These are phyloP conservation scores for Wickerhamomyces sp. DNA, from an alignment of 1,139 yeast species.

Conservation along the genomic window DNA sequence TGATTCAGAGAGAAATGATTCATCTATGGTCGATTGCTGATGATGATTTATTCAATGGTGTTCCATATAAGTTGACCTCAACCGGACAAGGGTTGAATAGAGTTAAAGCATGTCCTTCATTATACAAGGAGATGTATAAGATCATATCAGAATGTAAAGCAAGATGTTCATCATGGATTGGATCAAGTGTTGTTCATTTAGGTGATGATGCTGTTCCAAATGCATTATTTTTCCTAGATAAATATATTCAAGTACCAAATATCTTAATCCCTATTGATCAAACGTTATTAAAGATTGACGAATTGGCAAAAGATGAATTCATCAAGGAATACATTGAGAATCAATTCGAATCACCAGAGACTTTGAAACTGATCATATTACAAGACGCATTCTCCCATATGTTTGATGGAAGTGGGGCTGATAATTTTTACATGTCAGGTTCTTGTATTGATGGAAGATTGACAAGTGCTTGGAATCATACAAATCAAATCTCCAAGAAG, in stretches of 20 bases:
- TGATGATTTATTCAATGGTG: constrained; percentile 51
- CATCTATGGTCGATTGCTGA: constrained; percentile 70
- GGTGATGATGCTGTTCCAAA: constrained; percentile 81
- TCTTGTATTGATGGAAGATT: constrained; percentile 75
- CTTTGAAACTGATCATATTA: constrained; percentile 46
- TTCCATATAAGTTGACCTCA: constrained; percentile 51
- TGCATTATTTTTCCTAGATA: constrained; percentile 68
- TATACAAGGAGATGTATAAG: constrained; percentile 63
- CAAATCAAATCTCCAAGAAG: constrained; percentile 60
- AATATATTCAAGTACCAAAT: constrained; percentile 70
- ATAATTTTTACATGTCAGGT: constrained; percentile 73
- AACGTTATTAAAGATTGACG: constrained; percentile 48
- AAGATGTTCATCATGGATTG: constrained; percentile 64
- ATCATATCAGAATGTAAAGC: constrained; percentile 57
- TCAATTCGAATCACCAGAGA: constrained; percentile 51
- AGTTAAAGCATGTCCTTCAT: constrained; percentile 61
- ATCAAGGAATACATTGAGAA: constrained; percentile 43
- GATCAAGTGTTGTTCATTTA: constrained; percentile 68
- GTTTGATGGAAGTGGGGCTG: constrained; percentile 76
- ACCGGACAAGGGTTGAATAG: constrained; percentile 78
- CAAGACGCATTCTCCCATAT: constrained; percentile 71
- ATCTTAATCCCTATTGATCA: constrained; percentile 65
- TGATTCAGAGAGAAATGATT: constrained; percentile 69
- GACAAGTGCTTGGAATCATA: constrained; percentile 78
- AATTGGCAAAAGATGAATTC: constrained; percentile 42